Conservation (phyloP, 2,329 filamentous ascomycete species). For the Chaetomiaceae sp. region DNA sequence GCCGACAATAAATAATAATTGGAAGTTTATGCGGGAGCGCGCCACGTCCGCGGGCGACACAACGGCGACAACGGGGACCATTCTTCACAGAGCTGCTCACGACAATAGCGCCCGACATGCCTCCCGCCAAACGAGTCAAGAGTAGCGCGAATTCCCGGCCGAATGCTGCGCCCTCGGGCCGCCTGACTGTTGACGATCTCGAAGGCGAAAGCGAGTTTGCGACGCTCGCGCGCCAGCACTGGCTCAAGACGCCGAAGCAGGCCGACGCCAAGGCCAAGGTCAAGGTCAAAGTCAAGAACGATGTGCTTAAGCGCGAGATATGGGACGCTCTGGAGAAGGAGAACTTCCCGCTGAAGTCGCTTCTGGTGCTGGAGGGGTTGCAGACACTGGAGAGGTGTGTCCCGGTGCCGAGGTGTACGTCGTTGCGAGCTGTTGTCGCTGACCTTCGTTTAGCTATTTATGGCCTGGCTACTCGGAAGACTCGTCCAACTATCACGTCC, state of each 20-base stretch:
- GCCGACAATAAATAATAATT: background rate
- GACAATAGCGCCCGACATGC: conserved; percentile 37
- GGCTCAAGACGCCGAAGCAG: conserved; percentile 63
- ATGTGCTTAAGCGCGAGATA: conserved; percentile 78
- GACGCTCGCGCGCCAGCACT: conserved; percentile 75
- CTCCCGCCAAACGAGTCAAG: conserved; percentile 54
- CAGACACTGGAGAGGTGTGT: conserved; percentile 74
- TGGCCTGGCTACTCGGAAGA: conserved; percentile 91
- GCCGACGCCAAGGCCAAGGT: conserved; percentile 24
- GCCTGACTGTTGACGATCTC: conserved; percentile 61
- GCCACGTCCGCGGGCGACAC: conserved; percentile 17
- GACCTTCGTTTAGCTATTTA: conserved; percentile 58
- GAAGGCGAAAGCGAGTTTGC: conserved; percentile 67
- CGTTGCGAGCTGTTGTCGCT: conserved; percentile 16
- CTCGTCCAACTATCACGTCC: conserved; percentile 83
- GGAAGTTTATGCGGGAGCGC: conserved; percentile 21
- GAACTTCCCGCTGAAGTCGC: conserved; percentile 67
- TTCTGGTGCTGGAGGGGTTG: conserved; percentile 80
- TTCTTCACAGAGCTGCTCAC: conserved; percentile 16
- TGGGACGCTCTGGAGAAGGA: conserved; percentile 85
- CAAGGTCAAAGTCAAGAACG: conserved; percentile 71
- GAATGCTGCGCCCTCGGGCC: conserved; percentile 37
- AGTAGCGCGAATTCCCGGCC: conserved; percentile 41
- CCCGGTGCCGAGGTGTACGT: background rate
- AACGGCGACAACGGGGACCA: too few relatives aligned